Percentiles rank a stretch among this genome's conserved stretches.
Conservation (phyloP, 164 flowering plant genomes). For the Amborella trichopoda region DNA sequence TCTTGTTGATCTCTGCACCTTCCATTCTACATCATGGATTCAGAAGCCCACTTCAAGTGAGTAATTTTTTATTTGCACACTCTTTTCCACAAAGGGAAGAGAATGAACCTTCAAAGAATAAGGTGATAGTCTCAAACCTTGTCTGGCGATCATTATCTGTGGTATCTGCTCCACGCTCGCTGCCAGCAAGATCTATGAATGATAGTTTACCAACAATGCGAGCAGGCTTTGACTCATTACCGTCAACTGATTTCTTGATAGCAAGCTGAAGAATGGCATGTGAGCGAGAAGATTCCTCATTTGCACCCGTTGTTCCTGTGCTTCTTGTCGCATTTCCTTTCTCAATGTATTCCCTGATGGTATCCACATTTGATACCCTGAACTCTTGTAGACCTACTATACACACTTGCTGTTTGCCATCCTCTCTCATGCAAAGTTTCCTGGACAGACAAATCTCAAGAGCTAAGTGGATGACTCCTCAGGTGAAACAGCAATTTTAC, state of each 20-base stretch:
- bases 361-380: conserved; percentile 94
- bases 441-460: conserved; percentile 27
- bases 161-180: conserved; percentile 99
- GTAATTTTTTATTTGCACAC: not conserved
- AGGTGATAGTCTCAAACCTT: too few species aligned
- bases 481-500: too few species aligned
- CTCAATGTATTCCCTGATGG: conserved; percentile 91
- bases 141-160: conserved; percentile 98
- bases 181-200: conserved; percentile 98
- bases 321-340: conserved; percentile 94
- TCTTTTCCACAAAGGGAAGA: not conserved
- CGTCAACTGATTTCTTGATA: conserved; percentile 74
- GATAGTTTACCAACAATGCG: conserved; percentile 92
- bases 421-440: conserved; percentile 98
- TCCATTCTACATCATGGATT: conserved; percentile 58
- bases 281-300: conserved; percentile 98
- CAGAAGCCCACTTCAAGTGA: not conserved
- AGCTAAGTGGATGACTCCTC: too few species aligned
- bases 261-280: conserved; percentile 95
- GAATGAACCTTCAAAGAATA: too few species aligned
- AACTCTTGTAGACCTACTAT: conserved; percentile 98
- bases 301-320: conserved; percentile 98
- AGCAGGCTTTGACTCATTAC: conserved; percentile 56
- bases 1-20: conserved; percentile 99
- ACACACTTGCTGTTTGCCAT: conserved; percentile 97